Conservation (phyloP, 2,329 filamentous ascomycete genomes). For the Fusarium buxicola region DNA sequence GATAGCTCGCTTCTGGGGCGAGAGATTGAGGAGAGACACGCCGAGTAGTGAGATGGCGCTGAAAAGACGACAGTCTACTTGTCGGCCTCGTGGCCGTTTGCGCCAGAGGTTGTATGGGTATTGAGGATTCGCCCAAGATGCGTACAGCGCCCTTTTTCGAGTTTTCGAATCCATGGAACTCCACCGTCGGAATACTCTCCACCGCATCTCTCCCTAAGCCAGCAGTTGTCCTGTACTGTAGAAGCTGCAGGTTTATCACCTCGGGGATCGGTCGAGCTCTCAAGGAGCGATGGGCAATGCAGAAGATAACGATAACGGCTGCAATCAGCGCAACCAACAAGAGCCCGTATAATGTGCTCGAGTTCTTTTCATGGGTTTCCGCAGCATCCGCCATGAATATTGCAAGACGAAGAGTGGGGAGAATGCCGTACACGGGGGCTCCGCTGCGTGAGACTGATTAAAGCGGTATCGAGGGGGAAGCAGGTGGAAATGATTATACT, state of each 20-base stretch:
- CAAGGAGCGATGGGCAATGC: constrained; percentile 1
- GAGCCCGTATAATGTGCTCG: neutral
- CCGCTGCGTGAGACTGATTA: neutral
- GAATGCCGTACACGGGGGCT: neutral
- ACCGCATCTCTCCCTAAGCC: constrained; percentile 6
- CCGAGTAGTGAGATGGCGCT: neutral
- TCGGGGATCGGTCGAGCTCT: neutral
- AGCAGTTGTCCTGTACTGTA: neutral
- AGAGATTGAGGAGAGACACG: neutral
- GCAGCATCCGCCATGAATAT: neutral
- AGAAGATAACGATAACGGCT: constrained; percentile 7
- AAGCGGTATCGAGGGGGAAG: neutral
- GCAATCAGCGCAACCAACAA: neutral
- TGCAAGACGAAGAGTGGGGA: neutral
- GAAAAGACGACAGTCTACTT: neutral
- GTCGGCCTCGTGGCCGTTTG: neutral
- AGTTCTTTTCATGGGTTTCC: neutral
- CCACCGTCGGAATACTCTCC: constrained; percentile 22
- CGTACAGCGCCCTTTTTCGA: neutral
- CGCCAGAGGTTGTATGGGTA: too few relatives aligned
- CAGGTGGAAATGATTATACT: neutral
- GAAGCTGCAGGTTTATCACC: neutral
- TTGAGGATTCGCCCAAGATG: neutral
- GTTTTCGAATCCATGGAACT: neutral
- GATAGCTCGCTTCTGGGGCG: rapidly evolving